Evolutionary conservation across 1,284 basidiomycete genomes (phyloP).

Genomic region (Tylopilus sp.): DNA sequence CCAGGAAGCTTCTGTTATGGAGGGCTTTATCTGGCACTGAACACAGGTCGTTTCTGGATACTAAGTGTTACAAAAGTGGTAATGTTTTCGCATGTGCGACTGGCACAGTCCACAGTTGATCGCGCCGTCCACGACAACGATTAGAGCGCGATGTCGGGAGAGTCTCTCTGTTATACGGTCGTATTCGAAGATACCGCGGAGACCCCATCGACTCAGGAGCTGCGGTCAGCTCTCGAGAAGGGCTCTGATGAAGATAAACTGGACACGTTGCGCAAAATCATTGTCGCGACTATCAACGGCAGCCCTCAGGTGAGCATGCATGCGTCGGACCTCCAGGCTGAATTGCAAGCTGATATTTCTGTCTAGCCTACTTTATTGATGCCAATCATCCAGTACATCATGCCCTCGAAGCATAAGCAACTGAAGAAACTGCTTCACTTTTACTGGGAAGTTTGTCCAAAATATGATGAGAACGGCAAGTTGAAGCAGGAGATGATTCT

Average conservation of each 20-base stretch:
- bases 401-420: constrained; percentile 94
- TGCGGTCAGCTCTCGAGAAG: constrained; percentile 87
- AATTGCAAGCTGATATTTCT: constrained; percentile 5
- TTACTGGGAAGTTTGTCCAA: constrained; percentile 99
- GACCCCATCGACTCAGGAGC: constrained; percentile 78
- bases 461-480: constrained; percentile 96
- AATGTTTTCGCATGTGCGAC: constrained; percentile 12
- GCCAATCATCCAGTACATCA: constrained; percentile 91
- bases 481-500: constrained; percentile 99
- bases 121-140: constrained; percentile 14
- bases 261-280: constrained; percentile 94
- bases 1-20: too few relatives aligned
- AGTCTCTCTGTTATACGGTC: constrained; percentile 79
- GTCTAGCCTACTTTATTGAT: constrained; percentile 84
- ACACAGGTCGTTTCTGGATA: too few relatives aligned
- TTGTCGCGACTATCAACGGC: constrained; percentile 94
- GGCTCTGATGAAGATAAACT: constrained; percentile 97
- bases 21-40: too few relatives aligned
- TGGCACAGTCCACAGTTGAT: neutral
- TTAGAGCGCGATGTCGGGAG: constrained; percentile 35
- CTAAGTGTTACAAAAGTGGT: constrained; percentile 5
- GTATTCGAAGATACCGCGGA: constrained; percentile 78
- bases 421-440: constrained; percentile 99
- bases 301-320: constrained; percentile 64
- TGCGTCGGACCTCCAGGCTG: neutral